Conservation (phyloP, 2,329 filamentous ascomycete species). For the Chrysoporthe cubensis region DNA sequence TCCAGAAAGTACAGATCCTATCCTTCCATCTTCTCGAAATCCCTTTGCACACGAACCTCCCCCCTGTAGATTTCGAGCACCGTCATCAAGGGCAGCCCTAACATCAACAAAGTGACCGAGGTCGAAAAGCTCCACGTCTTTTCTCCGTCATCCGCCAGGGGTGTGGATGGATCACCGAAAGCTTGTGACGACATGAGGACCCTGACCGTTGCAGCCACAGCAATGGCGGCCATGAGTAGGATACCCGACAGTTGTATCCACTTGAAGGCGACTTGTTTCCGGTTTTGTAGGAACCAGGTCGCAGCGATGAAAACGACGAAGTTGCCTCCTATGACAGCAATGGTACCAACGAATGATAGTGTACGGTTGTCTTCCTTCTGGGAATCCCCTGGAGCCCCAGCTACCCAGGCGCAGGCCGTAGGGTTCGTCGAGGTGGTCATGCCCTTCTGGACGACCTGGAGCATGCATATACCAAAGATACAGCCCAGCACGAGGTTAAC, state of each 20-base stretch:
- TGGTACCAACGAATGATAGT: conserved; percentile 61
- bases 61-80: conserved; percentile 56
- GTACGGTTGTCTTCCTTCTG: conserved; percentile 45
- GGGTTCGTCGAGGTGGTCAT: conserved; percentile 53
- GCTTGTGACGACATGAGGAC: conserved; percentile 63
- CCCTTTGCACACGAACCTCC: conserved; percentile 6
- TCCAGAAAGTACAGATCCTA: not conserved
- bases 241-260: conserved; percentile 57
- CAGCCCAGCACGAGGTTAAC: conserved; percentile 64
- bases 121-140: conserved; percentile 67
- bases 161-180: conserved; percentile 57
- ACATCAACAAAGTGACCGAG: conserved; percentile 61
- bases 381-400: conserved; percentile 39
- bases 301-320: conserved; percentile 60
- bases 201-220: conserved; percentile 61
- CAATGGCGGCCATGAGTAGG: conserved; percentile 59
- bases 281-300: conserved; percentile 67
- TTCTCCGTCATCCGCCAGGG: conserved; percentile 56
- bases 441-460: conserved; percentile 57
- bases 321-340: conserved; percentile 64
- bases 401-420: conserved; percentile 62
- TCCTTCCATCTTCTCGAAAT: not conserved
- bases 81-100: conserved; percentile 63
- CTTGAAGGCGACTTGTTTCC: conserved; percentile 57
- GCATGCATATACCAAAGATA: conserved; percentile 59